Evolutionary conservation across 1,139 yeast genomes (phyloP).

Genomic region (Hyphopichia fennica): DNA sequence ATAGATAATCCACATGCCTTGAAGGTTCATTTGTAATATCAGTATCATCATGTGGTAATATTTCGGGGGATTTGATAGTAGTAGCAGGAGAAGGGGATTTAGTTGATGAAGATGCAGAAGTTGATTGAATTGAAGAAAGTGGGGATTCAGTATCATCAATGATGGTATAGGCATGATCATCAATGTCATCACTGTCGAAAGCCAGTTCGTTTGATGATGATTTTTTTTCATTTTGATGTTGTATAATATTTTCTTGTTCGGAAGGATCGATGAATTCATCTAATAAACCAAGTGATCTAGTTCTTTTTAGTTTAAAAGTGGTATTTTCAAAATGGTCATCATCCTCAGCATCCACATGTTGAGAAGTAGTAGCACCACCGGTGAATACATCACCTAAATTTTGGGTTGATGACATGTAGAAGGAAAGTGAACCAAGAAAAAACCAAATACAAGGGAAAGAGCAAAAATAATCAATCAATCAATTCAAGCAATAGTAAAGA

Average conservation of each 20-base stretch:
- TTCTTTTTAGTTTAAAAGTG: conserved; percentile 76
- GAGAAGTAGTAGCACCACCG: conserved; percentile 55
- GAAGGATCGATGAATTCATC: conserved; percentile 62
- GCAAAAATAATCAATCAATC: too few species aligned
- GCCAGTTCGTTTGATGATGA: background rate
- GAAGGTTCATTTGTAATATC: conserved; percentile 80
- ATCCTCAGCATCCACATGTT: conserved; percentile 68
- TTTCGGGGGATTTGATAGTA: conserved; percentile 32
- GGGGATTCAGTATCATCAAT: conserved; percentile 2
- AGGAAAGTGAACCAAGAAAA: too few species aligned
- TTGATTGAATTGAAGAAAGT: background rate
- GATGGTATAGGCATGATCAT: conserved; percentile 3
- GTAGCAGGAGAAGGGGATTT: conserved; percentile 14
- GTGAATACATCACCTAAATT: conserved; percentile 38
- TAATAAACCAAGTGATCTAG: conserved; percentile 78
- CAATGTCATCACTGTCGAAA: conserved; percentile 2
- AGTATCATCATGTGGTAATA: conserved; percentile 77
- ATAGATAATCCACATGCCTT: conserved; percentile 88
- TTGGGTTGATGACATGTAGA: conserved; percentile 1
- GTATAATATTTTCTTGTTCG: conserved; percentile 8
- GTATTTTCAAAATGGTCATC: conserved; percentile 72
- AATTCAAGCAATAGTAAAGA: too few species aligned
- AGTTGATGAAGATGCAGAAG: conserved; percentile 5
- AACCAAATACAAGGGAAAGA: too few species aligned
- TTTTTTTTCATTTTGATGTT: conserved; percentile 3